Percentiles rank a stretch among this genome's conserved stretches.
These are phyloP conservation scores for Cyberlindnera maritima DNA, from an alignment of 805 yeast species.

Conservation along the genomic window DNA sequence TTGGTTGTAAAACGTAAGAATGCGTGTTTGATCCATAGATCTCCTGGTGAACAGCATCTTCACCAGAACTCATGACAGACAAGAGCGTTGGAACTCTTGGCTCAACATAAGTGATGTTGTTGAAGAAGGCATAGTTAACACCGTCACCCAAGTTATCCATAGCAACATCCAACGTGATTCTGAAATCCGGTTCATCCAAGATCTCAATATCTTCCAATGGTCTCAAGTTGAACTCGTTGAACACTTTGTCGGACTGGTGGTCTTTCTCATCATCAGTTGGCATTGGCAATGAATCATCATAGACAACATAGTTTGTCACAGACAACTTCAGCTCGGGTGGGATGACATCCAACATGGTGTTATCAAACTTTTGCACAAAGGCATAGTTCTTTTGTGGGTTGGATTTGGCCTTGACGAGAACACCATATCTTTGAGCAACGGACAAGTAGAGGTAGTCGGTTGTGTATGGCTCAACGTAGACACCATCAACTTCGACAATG, in stretches of 20 bases:
- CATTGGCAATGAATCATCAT: slow-evolving; percentile 35
- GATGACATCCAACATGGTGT: slow-evolving; percentile 64
- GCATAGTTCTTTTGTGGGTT: slow-evolving; percentile 48
- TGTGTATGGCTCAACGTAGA: slow-evolving; percentile 54
- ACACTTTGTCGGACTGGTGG: slow-evolving; percentile 12
- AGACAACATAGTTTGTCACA: slow-evolving; percentile 54
- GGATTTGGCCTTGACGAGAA: slow-evolving; percentile 57
- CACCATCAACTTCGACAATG: slow-evolving; percentile 75
- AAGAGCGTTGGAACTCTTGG: slow-evolving; percentile 87
- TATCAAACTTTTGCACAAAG: slow-evolving; percentile 60
- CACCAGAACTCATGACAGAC: slow-evolving; percentile 75
- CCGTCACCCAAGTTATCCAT: slow-evolving; percentile 90
- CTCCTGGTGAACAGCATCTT: slow-evolving; percentile 46
- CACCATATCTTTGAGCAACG: slow-evolving; percentile 80
- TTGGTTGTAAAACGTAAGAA: slow-evolving; percentile 58
- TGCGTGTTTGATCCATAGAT: slow-evolving; percentile 81
- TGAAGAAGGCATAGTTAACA: slow-evolving; percentile 94
- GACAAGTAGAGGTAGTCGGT: slow-evolving; percentile 60
- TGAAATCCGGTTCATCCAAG: slow-evolving; percentile 60
- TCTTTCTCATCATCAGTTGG: slow-evolving; percentile 21
- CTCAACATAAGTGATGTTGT: slow-evolving; percentile 70
- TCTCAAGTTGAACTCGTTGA: slow-evolving; percentile 36
- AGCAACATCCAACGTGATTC: slow-evolving; percentile 52
- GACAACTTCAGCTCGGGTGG: slow-evolving; percentile 56
- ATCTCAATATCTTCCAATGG: slow-evolving; percentile 44